phyloP scores from a whole-genome alignment of 2,329 filamentous ascomycete genomes.

The Colletotrichum gloeosporioides region DNA sequence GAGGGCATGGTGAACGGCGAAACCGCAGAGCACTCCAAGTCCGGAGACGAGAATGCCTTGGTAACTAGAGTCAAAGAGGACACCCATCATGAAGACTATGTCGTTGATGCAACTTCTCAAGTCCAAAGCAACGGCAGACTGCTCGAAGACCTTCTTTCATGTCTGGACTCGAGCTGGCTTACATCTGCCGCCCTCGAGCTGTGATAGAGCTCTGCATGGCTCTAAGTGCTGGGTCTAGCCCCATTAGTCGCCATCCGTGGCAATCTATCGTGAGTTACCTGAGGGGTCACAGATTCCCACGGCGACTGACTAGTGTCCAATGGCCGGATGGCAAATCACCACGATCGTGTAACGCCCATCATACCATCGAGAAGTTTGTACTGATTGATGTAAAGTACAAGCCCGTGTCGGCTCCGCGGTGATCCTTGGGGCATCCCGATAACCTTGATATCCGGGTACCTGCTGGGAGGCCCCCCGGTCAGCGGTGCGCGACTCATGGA shows the following conservation, averaged over 20 bases:
- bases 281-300: not conserved
- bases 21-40: conserved; percentile 13
- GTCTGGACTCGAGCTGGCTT: not conserved
- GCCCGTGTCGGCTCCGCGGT: not conserved
- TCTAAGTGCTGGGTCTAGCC: not conserved
- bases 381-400: conserved; percentile 1
- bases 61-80: not conserved
- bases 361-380: not conserved
- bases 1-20: conserved; percentile 17
- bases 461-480: conserved; percentile 1
- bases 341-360: not conserved
- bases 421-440: conserved; percentile 13
- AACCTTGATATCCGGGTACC: conserved; percentile 13
- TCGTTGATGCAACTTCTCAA: not conserved
- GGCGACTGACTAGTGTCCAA: conserved; percentile 10
- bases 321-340: not conserved
- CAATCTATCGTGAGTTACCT: not conserved
- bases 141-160: not conserved
- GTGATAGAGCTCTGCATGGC: not conserved
- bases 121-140: not conserved
- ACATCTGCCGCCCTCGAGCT: not conserved
- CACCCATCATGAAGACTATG: conserved; percentile 2
- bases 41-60: not conserved
- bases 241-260: not conserved
- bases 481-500: not conserved